Evolutionary conservation across 257 asterid genomes (phyloP).

Genomic region (Perilla frutescens): DNA sequence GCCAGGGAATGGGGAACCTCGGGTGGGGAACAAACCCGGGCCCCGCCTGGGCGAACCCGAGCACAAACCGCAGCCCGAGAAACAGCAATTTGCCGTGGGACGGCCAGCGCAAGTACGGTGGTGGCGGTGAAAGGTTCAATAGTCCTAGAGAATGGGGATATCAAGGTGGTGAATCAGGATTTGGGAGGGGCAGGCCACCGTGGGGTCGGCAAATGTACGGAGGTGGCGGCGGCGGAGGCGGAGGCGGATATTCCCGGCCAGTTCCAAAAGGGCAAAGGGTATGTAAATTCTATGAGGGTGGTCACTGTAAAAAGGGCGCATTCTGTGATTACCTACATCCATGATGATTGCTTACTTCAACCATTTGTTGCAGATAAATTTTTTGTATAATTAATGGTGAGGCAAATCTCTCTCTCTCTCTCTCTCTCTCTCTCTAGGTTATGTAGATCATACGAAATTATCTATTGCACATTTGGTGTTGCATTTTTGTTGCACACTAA

Average conservation of each 20-base stretch:
- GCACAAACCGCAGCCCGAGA: conserved; percentile 50
- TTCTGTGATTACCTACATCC: conserved; percentile 89
- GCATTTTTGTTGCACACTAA: too few species aligned
- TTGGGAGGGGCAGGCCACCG: conserved; percentile 62
- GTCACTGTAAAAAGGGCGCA: conserved; percentile 92
- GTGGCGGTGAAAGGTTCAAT: conserved; percentile 66
- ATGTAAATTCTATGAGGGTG: conserved; percentile 88
- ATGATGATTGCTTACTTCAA: conserved; percentile 41
- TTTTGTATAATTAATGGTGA: conserved; percentile 39
- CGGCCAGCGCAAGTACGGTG: conserved; percentile 66
- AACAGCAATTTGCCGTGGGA: conserved; percentile 67
- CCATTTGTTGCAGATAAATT: conserved; percentile 28
- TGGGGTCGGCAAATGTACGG: conserved; percentile 75
- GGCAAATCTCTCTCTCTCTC: neutral
- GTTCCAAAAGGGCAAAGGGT: conserved; percentile 78
- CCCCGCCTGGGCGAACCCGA: conserved; percentile 62
- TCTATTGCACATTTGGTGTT: too few species aligned
- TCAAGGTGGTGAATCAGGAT: conserved; percentile 61
- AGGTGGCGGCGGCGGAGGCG: conserved; percentile 53
- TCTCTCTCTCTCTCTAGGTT: neutral
- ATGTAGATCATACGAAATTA: neutral
- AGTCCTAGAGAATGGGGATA: conserved; percentile 73
- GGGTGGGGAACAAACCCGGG: conserved; percentile 59
- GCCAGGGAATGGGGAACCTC: conserved; percentile 62
- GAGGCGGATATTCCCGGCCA: conserved; percentile 68